phyloP scores from a whole-genome alignment of 371 early-diverging fungal species.

The Zopfochytrium polystomum region DNA sequence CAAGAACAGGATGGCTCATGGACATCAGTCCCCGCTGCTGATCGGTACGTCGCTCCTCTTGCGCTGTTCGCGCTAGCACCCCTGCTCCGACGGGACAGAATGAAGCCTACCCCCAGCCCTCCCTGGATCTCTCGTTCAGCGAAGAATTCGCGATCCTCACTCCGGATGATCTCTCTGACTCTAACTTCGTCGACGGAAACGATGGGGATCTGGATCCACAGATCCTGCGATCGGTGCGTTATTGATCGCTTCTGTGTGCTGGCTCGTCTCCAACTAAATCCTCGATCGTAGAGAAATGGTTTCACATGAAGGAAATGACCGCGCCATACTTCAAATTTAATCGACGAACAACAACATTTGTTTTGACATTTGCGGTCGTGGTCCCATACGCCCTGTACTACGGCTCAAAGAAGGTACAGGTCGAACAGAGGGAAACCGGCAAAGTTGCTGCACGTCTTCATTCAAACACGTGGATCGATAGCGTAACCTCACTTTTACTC shows the following conservation, averaged over 20 bases:
- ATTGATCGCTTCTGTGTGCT: too few relatives aligned
- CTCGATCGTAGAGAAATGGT: conserved; percentile 44
- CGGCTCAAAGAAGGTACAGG: conserved; percentile 18
- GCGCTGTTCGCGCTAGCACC: background rate
- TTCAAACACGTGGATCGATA: background rate
- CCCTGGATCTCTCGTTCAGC: background rate
- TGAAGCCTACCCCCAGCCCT: background rate
- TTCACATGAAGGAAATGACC: conserved; percentile 47
- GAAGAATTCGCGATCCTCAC: background rate
- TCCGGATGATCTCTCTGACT: background rate
- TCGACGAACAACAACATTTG: conserved; percentile 26
- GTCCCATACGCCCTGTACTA: conserved; percentile 36
- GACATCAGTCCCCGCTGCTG: too few relatives aligned
- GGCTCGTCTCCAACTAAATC: too few relatives aligned
- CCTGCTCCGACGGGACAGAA: background rate
- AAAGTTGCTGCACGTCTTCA: background rate
- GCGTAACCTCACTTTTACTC: background rate
- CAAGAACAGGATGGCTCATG: too few relatives aligned
- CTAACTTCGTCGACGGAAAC: background rate
- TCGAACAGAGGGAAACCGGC: too few relatives aligned
- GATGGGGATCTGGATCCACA: too few relatives aligned
- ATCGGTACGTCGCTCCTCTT: background rate
- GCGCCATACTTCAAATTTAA: conserved; percentile 41
- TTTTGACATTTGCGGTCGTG: conserved; percentile 23
- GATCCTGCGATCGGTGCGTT: too few relatives aligned